A percentile compares a stretch with the other conserved stretches of the same genome.
These are phyloP conservation scores for Puccinellia tenuiflora DNA, from an alignment of 176 grass and related monocot genomes.

Conservation along the genomic window DNA sequence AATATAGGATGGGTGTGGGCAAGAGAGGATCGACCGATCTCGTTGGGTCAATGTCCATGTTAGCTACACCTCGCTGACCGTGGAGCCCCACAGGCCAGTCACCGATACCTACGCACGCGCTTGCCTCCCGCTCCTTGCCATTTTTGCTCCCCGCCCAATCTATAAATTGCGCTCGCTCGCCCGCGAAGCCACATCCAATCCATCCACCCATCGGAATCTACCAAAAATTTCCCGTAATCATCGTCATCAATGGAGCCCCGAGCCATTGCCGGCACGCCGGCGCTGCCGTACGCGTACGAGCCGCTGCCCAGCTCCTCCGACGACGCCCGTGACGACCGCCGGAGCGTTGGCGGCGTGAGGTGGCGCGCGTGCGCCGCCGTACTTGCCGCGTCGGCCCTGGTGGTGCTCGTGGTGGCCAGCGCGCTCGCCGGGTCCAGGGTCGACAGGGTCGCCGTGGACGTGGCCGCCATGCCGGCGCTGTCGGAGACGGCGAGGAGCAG, in stretches of 20 bases:
- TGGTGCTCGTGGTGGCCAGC: conserved; percentile 12
- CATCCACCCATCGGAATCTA: neutral
- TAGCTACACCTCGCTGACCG: neutral
- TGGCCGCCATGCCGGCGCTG: neutral
- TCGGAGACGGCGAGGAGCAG: neutral
- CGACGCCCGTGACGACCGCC: neutral
- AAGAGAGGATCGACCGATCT: neutral
- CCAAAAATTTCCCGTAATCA: too few relatives aligned
- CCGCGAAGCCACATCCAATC: neutral
- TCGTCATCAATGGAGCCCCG: neutral
- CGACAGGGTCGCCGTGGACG: neutral
- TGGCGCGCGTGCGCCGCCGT: conserved; percentile 1
- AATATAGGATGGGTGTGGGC: too few relatives aligned
- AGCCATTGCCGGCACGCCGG: neutral
- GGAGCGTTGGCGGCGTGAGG: neutral
- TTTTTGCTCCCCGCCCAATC: neutral
- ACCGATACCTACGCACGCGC: neutral
- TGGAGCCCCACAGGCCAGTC: neutral
- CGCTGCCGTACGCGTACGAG: neutral
- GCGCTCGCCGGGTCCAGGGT: neutral
- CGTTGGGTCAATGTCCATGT: neutral
- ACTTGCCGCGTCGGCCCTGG: neutral
- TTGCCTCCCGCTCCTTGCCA: neutral
- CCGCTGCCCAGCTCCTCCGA: neutral
- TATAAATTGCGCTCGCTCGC: neutral